These are phyloP conservation scores for Cystoderma amianthinum DNA, from an alignment of 768 basidiomycete genomes.

Conservation along the genomic window DNA sequence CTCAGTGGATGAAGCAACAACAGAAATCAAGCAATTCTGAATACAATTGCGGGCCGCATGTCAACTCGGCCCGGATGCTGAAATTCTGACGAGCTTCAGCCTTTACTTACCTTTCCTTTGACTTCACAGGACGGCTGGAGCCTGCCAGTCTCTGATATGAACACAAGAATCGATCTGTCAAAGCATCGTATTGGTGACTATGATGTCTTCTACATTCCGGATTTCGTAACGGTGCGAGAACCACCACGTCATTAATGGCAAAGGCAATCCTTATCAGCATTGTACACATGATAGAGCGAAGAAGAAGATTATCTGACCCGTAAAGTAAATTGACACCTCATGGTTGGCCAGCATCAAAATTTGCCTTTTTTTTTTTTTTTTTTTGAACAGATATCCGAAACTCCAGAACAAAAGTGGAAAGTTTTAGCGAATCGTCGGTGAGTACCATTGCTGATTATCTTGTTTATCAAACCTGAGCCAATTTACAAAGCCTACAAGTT, in stretches of 20 bases:
- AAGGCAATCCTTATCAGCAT: background rate
- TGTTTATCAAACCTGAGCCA: background rate
- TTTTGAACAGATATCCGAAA: conserved; percentile 73
- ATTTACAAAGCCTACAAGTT: conserved; percentile 51
- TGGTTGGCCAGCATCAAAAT: too few species aligned
- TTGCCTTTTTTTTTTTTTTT: too few species aligned
- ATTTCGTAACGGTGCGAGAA: conserved; percentile 59
- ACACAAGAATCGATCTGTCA: conserved; percentile 10
- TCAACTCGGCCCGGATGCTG: too few species aligned
- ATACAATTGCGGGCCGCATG: background rate
- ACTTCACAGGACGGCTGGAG: background rate
- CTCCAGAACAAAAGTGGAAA: conserved; percentile 82
- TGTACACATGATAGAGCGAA: conserved; percentile 26
- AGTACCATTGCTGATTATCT: too few species aligned
- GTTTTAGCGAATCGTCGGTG: conserved; percentile 64
- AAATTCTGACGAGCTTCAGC: background rate
- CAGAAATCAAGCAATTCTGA: background rate
- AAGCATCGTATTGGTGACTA: conserved; percentile 26
- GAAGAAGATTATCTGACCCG: conserved; percentile 76
- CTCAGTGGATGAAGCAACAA: background rate
- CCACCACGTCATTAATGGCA: background rate
- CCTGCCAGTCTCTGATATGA: background rate
- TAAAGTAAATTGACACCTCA: conserved; percentile 69
- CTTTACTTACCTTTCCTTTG: background rate
- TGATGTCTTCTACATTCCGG: conserved; percentile 63